A percentile compares a stretch with the other conserved stretches of the same genome.
Evolutionary conservation across 2,329 filamentous ascomycete genomes (phyloP).

Genomic region (Apiospora malaysiana): DNA sequence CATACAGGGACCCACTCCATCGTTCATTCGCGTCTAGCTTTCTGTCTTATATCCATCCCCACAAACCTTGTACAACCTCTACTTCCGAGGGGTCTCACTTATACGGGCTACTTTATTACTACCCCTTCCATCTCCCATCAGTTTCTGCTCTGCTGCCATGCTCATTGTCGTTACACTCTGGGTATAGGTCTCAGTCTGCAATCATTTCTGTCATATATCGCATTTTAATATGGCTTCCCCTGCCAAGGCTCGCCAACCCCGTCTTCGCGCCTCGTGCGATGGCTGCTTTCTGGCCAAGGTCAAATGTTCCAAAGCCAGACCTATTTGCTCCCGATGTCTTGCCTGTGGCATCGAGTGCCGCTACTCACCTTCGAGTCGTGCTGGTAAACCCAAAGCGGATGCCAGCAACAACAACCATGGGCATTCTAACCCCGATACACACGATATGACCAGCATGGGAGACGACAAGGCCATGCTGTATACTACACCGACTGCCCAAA

Average conservation of each 20-base stretch:
- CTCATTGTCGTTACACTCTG: constrained; percentile 26
- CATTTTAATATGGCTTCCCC: constrained; percentile 31
- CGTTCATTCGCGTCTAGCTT: constrained; percentile 26
- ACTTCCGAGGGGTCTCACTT: constrained; percentile 26
- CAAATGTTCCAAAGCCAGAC: constrained; percentile 60
- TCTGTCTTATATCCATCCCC: constrained; percentile 27
- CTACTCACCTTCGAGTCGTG: constrained; percentile 58
- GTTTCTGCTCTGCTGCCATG: constrained; percentile 19
- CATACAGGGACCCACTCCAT: constrained; percentile 23
- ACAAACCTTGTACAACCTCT: constrained; percentile 34
- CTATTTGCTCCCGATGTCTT: constrained; percentile 59
- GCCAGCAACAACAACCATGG: constrained; percentile 28
- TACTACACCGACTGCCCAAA: constrained; percentile 31
- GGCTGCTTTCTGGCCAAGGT: constrained; percentile 62
- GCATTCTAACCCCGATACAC: constrained; percentile 30
- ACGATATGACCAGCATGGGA: constrained; percentile 32
- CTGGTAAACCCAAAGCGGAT: constrained; percentile 54
- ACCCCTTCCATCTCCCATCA: constrained; percentile 21
- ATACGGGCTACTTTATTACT: constrained; percentile 30
- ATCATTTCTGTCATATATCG: constrained; percentile 11
- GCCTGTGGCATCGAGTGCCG: constrained; percentile 55
- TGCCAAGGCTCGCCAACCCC: constrained; percentile 46
- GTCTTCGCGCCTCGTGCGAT: constrained; percentile 57
- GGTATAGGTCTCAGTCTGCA: constrained; percentile 22
- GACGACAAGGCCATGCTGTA: constrained; percentile 41